These are phyloP conservation scores for Acanthamoeba royreba DNA, from an alignment of 208 protist species.

Conservation along the genomic window DNA sequence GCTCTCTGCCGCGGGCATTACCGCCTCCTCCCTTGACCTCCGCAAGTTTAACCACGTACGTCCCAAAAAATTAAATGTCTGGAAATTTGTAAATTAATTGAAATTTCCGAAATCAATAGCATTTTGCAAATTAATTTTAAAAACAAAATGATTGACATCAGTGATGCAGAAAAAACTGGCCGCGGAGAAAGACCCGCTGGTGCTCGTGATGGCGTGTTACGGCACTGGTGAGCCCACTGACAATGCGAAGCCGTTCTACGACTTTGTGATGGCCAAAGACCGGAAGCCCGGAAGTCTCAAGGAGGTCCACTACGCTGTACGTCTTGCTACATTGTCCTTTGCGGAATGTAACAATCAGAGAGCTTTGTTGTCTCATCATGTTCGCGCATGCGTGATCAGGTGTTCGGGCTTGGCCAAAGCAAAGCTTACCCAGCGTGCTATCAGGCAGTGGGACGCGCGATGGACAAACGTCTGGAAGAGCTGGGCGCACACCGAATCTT, in stretches of 20 bases:
- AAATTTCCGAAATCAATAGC: background rate
- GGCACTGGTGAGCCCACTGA: constrained; percentile 85
- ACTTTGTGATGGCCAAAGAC: constrained; percentile 58
- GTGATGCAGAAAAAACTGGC: constrained; percentile 30
- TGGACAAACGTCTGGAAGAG: constrained; percentile 69
- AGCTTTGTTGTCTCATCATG: background rate
- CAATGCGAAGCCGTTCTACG: constrained; percentile 75
- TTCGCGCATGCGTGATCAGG: background rate
- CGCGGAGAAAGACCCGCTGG: background rate
- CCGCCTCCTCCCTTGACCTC: background rate
- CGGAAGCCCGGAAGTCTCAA: constrained; percentile 54
- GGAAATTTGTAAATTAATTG: too few species aligned
- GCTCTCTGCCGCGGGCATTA: background rate
- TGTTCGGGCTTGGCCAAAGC: constrained; percentile 90
- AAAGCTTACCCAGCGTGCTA: constrained; percentile 92
- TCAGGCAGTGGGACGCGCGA: constrained; percentile 72
- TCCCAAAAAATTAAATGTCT: too few species aligned
- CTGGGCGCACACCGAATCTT: constrained; percentile 69
- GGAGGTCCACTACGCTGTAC: constrained; percentile 76
- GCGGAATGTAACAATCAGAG: background rate
- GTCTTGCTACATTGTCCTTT: too few species aligned
- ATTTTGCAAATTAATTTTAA: too few species aligned
- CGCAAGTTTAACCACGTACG: background rate
- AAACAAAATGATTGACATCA: too few species aligned
- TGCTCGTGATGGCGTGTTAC: constrained; percentile 82